These are phyloP conservation scores for Aureobasidium namibiae DNA, from an alignment of 2,329 filamentous ascomycete genomes.

Conservation along the genomic window DNA sequence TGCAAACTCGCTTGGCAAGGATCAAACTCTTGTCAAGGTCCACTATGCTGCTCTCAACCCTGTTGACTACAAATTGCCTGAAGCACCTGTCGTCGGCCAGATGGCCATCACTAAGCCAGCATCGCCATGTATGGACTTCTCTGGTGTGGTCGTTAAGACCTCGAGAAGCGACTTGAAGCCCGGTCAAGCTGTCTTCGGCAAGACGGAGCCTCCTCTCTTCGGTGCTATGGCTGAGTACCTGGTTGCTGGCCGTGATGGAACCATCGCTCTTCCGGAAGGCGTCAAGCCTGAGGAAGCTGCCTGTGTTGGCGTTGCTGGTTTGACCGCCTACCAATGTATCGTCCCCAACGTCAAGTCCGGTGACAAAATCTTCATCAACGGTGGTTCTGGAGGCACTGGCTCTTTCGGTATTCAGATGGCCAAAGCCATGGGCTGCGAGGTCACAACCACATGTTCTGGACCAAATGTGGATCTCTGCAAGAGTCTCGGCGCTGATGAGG, in stretches of 20 bases:
- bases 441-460: constrained; percentile 51
- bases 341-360: constrained; percentile 30
- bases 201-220: constrained; percentile 23
- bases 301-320: constrained; percentile 28
- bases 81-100: constrained; percentile 32
- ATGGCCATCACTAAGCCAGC: constrained; percentile 32
- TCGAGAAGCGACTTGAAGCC: constrained; percentile 23
- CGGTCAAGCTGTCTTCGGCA: constrained; percentile 35
- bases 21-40: constrained; percentile 38
- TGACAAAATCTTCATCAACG: constrained; percentile 55
- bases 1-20: constrained; percentile 17
- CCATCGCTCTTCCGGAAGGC: constrained; percentile 27
- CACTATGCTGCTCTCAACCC: constrained; percentile 40
- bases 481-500: constrained; percentile 53
- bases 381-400: constrained; percentile 55
- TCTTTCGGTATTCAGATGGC: constrained; percentile 56
- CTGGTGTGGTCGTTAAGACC: constrained; percentile 39
- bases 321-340: constrained; percentile 34
- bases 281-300: constrained; percentile 29
- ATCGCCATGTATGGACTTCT: constrained; percentile 44
- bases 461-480: constrained; percentile 50
- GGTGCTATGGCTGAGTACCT: constrained; percentile 33
- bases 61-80: constrained; percentile 43
- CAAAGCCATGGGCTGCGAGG: constrained; percentile 51
- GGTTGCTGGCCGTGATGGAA: constrained; percentile 17